phyloP scores from a whole-genome alignment of 352 stramenopile genomes.

The Globisporangium irregulare region DNA sequence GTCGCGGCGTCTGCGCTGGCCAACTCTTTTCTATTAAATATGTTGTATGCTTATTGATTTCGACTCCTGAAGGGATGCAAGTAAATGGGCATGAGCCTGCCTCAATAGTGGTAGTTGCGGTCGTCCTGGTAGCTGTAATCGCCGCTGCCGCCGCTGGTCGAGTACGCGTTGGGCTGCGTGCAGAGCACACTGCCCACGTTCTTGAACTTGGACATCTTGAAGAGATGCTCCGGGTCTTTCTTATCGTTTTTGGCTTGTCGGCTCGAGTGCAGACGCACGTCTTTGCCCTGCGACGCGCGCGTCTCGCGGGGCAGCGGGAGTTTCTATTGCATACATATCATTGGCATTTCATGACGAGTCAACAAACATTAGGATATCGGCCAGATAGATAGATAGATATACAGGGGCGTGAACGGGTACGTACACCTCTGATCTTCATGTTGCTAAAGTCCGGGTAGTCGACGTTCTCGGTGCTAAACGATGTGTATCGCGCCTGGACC shows the following conservation, averaged over 20 bases:
- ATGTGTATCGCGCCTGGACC: constrained; percentile 67
- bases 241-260: constrained; percentile 19
- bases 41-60: too few relatives aligned
- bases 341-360: neutral
- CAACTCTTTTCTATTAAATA: too few relatives aligned
- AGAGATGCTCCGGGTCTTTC: constrained; percentile 34
- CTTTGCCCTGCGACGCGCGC: constrained; percentile 59
- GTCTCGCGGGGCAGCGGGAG: constrained; percentile 70
- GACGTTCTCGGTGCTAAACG: constrained; percentile 57
- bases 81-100: neutral
- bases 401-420: constrained; percentile 7
- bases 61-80: neutral
- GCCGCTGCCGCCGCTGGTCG: neutral
- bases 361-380: neutral
- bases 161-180: constrained; percentile 50
- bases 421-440: constrained; percentile 81
- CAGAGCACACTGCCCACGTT: constrained; percentile 61
- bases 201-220: constrained; percentile 89
- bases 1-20: too few relatives aligned
- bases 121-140: constrained; percentile 15
- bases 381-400: neutral
- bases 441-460: constrained; percentile 77
- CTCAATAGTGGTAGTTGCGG: constrained; percentile 6
- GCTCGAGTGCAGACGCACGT: constrained; percentile 50
- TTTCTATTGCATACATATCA: constrained; percentile 37